These are phyloP conservation scores for Sesbania bispinosa DNA, from an alignment of 306 rosid species.

Conservation along the genomic window DNA sequence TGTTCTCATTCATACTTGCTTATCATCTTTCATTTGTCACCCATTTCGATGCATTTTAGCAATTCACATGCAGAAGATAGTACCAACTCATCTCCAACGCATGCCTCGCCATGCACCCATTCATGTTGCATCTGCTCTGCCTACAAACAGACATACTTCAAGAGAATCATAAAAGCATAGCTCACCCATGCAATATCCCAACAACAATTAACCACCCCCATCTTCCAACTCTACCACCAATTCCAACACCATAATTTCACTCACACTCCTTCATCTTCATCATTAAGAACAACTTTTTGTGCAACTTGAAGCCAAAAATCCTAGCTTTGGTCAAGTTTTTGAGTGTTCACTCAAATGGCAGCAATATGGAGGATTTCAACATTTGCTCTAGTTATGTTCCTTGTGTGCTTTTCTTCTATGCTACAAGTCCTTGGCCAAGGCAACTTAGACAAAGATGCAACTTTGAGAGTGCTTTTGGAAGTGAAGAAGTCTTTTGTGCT, in stretches of 20 bases:
- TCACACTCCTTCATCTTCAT: not conserved
- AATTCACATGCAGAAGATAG: conserved; percentile 13
- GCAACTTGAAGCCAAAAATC: not conserved
- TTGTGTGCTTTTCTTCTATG: conserved; percentile 24
- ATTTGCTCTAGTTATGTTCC: conserved; percentile 5
- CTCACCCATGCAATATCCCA: conserved; percentile 10
- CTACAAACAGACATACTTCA: conserved; percentile 14
- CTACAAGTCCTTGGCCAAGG: conserved; percentile 28
- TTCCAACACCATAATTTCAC: not conserved
- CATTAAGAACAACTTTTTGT: not conserved
- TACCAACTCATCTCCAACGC: conserved; percentile 33
- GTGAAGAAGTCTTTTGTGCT: conserved; percentile 53
- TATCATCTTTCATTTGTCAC: conserved; percentile 13
- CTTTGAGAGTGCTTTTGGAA: conserved; percentile 64
- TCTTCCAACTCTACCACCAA: not conserved
- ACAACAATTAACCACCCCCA: conserved; percentile 5
- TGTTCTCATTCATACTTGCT: no score
- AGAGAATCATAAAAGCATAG: conserved; percentile 25
- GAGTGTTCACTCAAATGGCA: conserved; percentile 11
- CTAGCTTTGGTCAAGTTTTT: not conserved
- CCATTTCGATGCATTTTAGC: conserved; percentile 15
- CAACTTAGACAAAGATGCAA: conserved; percentile 32
- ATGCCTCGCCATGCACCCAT: conserved; percentile 35
- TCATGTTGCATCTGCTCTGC: conserved; percentile 10
- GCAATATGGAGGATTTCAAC: conserved; percentile 15